Conservation (phyloP, 352 stramenopile genomes). For the Phytophthora sansomeana region DNA sequence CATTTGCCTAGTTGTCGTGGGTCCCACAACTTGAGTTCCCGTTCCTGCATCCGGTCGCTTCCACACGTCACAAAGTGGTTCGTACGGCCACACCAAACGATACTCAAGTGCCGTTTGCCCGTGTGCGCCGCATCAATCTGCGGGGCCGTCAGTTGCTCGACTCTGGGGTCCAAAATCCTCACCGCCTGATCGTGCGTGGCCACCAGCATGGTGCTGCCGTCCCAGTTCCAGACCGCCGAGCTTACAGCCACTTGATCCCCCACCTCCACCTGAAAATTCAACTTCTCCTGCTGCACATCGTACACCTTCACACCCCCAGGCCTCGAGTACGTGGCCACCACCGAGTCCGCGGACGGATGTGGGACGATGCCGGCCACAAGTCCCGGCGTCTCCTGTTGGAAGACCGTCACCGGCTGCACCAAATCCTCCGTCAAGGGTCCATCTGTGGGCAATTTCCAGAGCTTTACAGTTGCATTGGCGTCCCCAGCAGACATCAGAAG, state of each 20-base stretch:
- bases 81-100: constrained; percentile 65
- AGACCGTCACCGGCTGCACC: constrained; percentile 26
- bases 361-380: constrained; percentile 49
- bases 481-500: constrained; percentile 69
- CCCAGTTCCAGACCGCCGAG: constrained; percentile 72
- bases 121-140: constrained; percentile 51
- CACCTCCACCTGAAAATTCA: constrained; percentile 30
- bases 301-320: constrained; percentile 49
- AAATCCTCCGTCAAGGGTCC: constrained; percentile 43
- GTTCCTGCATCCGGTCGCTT: constrained; percentile 70
- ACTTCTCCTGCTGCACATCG: constrained; percentile 48
- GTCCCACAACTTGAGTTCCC: constrained; percentile 86
- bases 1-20: constrained; percentile 54
- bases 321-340: constrained; percentile 57
- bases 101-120: constrained; percentile 54
- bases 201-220: constrained; percentile 61
- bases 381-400: constrained; percentile 19
- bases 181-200: constrained; percentile 57
- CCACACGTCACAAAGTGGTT: constrained; percentile 69
- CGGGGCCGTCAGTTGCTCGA: constrained; percentile 5
- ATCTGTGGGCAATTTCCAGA: constrained; percentile 61
- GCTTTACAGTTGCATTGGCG: constrained; percentile 53
- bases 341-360: constrained; percentile 59
- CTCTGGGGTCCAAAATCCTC: constrained; percentile 65
- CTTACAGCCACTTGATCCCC: constrained; percentile 28